Base-by-base conservation (phyloP, 192 early-diverging fungal species). In the Coemansia brasiliensis region DNA sequence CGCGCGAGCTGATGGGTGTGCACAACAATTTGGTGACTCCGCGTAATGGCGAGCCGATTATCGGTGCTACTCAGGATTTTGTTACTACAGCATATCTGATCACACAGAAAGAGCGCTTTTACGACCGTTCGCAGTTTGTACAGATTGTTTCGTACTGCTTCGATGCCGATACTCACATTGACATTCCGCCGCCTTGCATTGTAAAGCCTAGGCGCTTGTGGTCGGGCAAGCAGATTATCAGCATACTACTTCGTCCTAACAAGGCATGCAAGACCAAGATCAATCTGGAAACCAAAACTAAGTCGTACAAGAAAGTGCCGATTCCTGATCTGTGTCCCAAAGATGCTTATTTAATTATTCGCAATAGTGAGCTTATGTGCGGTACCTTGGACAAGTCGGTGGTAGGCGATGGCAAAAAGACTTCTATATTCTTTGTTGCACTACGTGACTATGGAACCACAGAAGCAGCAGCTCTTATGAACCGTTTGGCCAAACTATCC, bases 11-110 rank as follows among this genome's bases (percentile, higher is more conserved):
- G 42, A 95, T 98, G 94, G 95, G 95, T 21, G 88, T 94, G 41
- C 92, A 94, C 62, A 92, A 95, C 62, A 99, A 99, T 64, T 77
- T 99, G 60, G 94, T 98, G 0, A 98, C 98, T 2, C 98, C 98
- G 15, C 87, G 96, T 67, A 97, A 98, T 80, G 98, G 98, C 52
- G 95, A 97, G 61, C 95, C 95, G 13, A 74, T 98, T 35, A 95
- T 99, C 82, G 96, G 95, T 17, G 98, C 98, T 20, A 99, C 94
- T 38, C 98, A 99, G 79, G 98, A 99, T 87, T 99, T 99, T 77
- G 93, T 99, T 63, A 98, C 98, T 4, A 90, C 95, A 0, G 88
- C 93, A 10, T 99, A 93, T 56, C 79, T 99, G 39, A 81, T 98
- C 32, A 93, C 96, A 5, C 84, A 88, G 39, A 96, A 94, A 79